Percentiles rank a stretch among this genome's conserved stretches.
Conservation (phyloP, 2,329 filamentous ascomycete species). For the Colletotrichum sp. region DNA sequence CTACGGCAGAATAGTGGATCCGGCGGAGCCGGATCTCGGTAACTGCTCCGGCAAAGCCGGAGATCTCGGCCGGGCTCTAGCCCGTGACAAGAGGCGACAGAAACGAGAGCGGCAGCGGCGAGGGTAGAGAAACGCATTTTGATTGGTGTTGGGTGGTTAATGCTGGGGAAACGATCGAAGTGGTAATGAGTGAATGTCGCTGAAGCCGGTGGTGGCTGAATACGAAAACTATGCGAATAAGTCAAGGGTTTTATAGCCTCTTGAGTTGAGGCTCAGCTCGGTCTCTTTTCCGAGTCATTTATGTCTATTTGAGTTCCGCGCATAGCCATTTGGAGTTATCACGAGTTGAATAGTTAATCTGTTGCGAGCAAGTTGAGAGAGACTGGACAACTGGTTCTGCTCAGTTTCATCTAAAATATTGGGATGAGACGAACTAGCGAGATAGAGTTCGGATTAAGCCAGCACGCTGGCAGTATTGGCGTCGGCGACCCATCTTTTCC, state of each 20-base stretch:
- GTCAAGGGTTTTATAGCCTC: not conserved
- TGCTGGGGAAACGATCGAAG: not conserved
- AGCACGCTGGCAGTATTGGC: not conserved
- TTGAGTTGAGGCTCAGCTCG: not conserved
- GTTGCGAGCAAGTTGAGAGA: not conserved
- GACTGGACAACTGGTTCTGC: not conserved
- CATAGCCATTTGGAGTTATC: not conserved
- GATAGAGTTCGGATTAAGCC: not conserved
- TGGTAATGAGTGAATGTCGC: not conserved
- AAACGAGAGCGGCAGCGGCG: not conserved
- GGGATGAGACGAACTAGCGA: not conserved
- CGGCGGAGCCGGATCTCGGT: too few species aligned
- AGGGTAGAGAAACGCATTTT: not conserved
- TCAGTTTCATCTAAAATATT: not conserved
- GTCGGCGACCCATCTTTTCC: not conserved
- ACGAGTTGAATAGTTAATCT: not conserved
- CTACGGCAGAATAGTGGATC: too few species aligned
- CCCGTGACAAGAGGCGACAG: too few species aligned
- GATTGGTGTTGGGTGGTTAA: not conserved
- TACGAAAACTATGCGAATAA: not conserved
- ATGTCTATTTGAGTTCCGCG: not conserved
- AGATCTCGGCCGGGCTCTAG: too few species aligned
- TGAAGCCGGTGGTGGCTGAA: not conserved
- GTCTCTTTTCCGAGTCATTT: not conserved
- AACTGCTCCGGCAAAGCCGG: too few species aligned